Percentiles rank a stretch among this genome's conserved stretches.
phyloP scores from a whole-genome alignment of 306 rosid genomes.

The Cicer cuneatum region DNA sequence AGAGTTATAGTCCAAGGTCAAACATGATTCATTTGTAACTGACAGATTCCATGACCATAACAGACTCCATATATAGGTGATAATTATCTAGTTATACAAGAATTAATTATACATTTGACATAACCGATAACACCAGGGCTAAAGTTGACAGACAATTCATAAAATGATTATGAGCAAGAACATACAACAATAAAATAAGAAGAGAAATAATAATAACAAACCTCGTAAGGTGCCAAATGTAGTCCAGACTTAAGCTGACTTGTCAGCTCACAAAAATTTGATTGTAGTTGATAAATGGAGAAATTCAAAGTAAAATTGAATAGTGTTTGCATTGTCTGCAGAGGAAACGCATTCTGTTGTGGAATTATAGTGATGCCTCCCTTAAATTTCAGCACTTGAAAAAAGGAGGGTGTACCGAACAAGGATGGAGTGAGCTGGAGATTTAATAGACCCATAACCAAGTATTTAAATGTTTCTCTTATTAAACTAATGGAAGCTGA shows the following conservation, averaged over 20 bases:
- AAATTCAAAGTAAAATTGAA: conserved; percentile 81
- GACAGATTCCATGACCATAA: neutral
- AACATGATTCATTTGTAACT: conserved; percentile 7
- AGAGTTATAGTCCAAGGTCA: neutral
- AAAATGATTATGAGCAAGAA: conserved; percentile 9
- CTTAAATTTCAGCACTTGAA: conserved; percentile 82
- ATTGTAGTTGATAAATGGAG: conserved; percentile 73
- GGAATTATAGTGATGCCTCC: conserved; percentile 86
- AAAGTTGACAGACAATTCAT: neutral
- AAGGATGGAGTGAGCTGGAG: conserved; percentile 63
- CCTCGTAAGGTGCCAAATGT: conserved; percentile 73
- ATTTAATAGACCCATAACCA: conserved; percentile 51
- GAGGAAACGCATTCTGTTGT: conserved; percentile 72
- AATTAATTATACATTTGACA: no score
- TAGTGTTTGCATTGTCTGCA: conserved; percentile 67
- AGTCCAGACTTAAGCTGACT: conserved; percentile 79
- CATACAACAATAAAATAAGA: conserved; percentile 10
- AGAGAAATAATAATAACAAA: conserved; percentile 45
- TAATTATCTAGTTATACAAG: neutral
- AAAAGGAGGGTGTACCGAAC: conserved; percentile 63
- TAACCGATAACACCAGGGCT: neutral
- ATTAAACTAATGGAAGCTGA: conserved; percentile 64
- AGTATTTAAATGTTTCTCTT: conserved; percentile 49
- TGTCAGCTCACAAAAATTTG: conserved; percentile 61
- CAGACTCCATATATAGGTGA: conserved; percentile 25